These are phyloP conservation scores for Colletotrichum eremochloae DNA, from an alignment of 2,329 filamentous ascomycete species.

Conservation along the genomic window DNA sequence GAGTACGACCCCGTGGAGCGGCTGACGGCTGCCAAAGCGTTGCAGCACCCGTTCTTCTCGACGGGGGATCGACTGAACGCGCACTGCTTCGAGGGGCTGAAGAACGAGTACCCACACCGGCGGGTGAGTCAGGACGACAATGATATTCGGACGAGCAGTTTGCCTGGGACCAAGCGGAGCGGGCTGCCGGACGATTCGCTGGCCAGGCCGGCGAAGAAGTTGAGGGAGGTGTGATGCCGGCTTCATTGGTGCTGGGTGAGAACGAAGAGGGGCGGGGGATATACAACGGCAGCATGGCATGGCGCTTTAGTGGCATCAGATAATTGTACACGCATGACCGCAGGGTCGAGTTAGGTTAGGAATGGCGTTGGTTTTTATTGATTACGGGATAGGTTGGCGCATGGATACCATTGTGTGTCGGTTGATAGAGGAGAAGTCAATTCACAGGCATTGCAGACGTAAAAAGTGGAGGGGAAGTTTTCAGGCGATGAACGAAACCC, in stretches of 20 bases:
- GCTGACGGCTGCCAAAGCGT: constrained; percentile 86
- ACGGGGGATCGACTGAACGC: constrained; percentile 79
- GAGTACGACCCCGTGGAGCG: constrained; percentile 94
- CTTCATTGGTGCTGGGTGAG: background rate
- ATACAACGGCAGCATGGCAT: background rate
- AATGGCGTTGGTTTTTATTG: background rate
- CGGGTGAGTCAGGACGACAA: constrained; percentile 95
- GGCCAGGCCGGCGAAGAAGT: constrained; percentile 71
- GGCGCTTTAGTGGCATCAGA: background rate
- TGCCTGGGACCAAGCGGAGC: constrained; percentile 92
- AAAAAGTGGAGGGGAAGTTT: background rate
- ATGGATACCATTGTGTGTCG: background rate
- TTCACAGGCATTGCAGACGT: background rate
- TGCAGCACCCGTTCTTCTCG: constrained; percentile 92
- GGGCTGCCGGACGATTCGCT: constrained; percentile 85
- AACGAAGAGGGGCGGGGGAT: background rate
- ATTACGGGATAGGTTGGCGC: background rate
- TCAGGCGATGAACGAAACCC: background rate
- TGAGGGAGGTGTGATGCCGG: constrained; percentile 63
- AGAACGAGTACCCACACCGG: constrained; percentile 89
- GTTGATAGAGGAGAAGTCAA: background rate
- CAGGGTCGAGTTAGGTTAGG: background rate
- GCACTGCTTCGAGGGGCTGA: constrained; percentile 92
- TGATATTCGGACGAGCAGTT: constrained; percentile 89
- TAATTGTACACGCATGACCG: background rate